phyloP scores from a whole-genome alignment of 176 grass and related monocot genomes.

The Carex myosuroides region DNA sequence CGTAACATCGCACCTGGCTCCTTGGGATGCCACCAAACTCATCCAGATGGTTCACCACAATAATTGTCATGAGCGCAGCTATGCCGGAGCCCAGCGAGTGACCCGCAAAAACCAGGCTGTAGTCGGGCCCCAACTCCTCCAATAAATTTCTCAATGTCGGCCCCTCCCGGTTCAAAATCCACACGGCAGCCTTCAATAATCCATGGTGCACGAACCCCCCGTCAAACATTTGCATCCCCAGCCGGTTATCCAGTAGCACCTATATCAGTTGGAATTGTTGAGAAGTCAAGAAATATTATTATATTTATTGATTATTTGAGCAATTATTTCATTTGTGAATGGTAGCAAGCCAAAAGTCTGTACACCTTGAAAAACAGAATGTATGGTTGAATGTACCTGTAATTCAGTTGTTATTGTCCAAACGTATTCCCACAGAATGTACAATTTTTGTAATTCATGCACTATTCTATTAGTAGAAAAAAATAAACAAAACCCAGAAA shows the following conservation, averaged over 20 bases:
- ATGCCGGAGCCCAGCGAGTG: constrained; percentile 96
- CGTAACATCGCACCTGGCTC: constrained; percentile 60
- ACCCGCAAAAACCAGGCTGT: constrained; percentile 67
- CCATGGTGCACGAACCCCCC: constrained; percentile 91
- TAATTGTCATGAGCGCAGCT: constrained; percentile 69
- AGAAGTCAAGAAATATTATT: not conserved
- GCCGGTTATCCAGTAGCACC: constrained; percentile 86
- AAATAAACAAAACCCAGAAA: not conserved
- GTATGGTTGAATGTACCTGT: not conserved
- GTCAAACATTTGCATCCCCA: constrained; percentile 92
- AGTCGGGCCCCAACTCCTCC: constrained; percentile 29
- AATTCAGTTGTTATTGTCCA: not conserved
- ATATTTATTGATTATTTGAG: not conserved
- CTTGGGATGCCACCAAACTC: constrained; percentile 54
- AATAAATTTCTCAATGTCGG: constrained; percentile 41
- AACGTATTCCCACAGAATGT: too few relatives aligned
- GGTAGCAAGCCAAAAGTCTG: not conserved
- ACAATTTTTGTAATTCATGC: not conserved
- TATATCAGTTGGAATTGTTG: not conserved
- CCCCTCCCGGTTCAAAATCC: constrained; percentile 64
- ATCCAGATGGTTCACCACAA: constrained; percentile 65
- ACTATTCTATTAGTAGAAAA: not conserved
- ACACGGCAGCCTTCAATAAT: constrained; percentile 61
- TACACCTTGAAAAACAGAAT: not conserved
- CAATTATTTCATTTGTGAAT: not conserved